phyloP scores from a whole-genome alignment of 805 yeast genomes.

The Isabelozyma pseudorhagii region DNA sequence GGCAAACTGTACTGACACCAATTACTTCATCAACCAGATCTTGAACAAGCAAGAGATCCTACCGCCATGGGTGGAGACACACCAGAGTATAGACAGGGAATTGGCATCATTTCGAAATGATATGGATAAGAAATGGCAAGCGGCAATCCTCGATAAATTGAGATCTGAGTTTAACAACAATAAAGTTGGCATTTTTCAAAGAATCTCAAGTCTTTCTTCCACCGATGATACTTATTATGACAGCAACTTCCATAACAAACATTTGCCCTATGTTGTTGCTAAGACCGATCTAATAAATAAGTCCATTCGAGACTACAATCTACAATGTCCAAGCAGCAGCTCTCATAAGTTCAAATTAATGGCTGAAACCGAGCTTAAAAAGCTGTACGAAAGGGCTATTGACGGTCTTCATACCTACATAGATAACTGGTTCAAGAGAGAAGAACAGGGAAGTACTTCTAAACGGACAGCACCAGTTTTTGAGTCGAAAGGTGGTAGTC shows the following conservation, averaged over 20 bases:
- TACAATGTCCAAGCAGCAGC: constrained; percentile 35
- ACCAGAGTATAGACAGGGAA: constrained; percentile 62
- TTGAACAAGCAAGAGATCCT: constrained; percentile 70
- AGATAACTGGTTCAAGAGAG: constrained; percentile 12
- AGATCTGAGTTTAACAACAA: not conserved
- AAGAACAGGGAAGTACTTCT: constrained; percentile 3
- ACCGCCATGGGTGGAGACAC: constrained; percentile 89
- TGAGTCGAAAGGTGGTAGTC: constrained; percentile 3
- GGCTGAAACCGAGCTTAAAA: constrained; percentile 21
- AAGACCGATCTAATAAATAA: constrained; percentile 20
- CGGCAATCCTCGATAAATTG: constrained; percentile 11
- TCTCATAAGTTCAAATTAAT: constrained; percentile 37
- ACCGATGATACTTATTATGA: not conserved
- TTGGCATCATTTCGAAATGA: constrained; percentile 46
- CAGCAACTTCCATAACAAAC: not conserved
- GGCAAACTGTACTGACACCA: constrained; percentile 57
- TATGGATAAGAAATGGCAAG: constrained; percentile 39
- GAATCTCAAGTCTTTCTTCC: not conserved
- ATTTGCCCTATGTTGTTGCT: constrained; percentile 16
- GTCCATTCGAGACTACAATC: constrained; percentile 30
- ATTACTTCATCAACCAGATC: constrained; percentile 76
- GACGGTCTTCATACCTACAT: constrained; percentile 9
- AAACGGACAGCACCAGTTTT: not conserved
- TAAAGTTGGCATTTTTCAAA: not conserved
- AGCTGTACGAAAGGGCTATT: constrained; percentile 13